Evolutionary conservation across 257 asterid species (phyloP), one percentile per base, ranked within the genome.

Genomic region (Primulina eburnea): DNA sequence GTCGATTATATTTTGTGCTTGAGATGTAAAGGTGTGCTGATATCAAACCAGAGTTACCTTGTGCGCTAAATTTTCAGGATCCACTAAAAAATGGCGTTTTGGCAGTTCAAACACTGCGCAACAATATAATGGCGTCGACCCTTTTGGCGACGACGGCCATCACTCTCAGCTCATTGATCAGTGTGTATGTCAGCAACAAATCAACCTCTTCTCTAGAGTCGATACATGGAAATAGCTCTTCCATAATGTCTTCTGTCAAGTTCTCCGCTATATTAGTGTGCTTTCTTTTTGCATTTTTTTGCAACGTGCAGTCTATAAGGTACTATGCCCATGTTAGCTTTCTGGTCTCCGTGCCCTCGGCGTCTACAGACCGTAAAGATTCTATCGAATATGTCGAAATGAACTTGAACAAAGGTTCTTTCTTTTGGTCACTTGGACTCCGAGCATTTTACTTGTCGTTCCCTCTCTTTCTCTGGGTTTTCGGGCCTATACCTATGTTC

Each of bases 91-190:
- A 92, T 20, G 97, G 98, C 0, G 88, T 87, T 12, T 73, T 92
- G 78, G 86, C 95, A 8, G 87, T 92, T 74, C 96, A 92, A 80
- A 90, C 98, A 2, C 72, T 90, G 60, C 95, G 96, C 71, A 92
- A 92, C 90, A 90, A 88, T 70, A 92, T 92, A 74, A 92, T 92
- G 98, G 98, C 98, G 0, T 90, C 98, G 0, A 92, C 98, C 0
- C 89, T 92, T 38, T 77, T 92, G 71, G 98, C 97, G 2, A 88
- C 98, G 2, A 79, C 85, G 16, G 93, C 97, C 67, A 89, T 92
- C 69, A 83, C 95, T 57, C 95, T 92, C 29, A 83, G 96, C 84
- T 92, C 97, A n/a, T 64, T 91, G n/a, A 91, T 91, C 63, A 80
- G 96, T 29, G 97, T 91, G 16, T 90, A 81, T 0, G 92, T 84